Evolutionary conservation across 148 eudicot species (phyloP), one percentile per base, ranked within the genome.

Genomic region (Nepenthes gracilis): DNA sequence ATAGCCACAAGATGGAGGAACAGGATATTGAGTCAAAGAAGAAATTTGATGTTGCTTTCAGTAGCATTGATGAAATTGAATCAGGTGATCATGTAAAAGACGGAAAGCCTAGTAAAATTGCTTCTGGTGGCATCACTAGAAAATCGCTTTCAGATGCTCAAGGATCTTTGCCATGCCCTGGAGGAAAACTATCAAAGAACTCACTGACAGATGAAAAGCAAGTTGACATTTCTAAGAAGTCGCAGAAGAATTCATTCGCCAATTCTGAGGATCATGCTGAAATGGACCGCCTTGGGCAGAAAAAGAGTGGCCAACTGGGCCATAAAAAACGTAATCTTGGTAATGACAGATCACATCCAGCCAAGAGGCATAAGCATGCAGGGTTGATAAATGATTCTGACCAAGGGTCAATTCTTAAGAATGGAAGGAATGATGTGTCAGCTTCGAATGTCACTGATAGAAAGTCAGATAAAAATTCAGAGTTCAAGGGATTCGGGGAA

Each of bases 1-100:
- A 78, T 68, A 74, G 81, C 32, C 63, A 66, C 59, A 78, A 63
- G 58, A 49, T 73, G 50, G 72, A 67, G 72, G 71, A 66, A n/a
- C 53, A 54, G 59, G 59, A 35, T 52, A 57, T 55, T 61, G 75
- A 71, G 64, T 54, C 69, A 60, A 82, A 75, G 74, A 82, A 71
- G 52, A 77, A 75, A 60, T 35, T 58, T 49, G n/a, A 10, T 37
- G 78, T 52, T 56, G 66, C 50, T 34, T 14, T 2, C 48, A 47
- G 34, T 61, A 63, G 52, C 15, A 61, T 45, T 50, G 68, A 73
- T 50, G 69, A 45, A 34, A 43, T 15, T 55, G 67, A 70, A 71
- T 60, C 74, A 32, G 55, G 36, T 57, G 65, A 60, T 63, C 59
- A 38, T 47, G 68, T 49, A 8, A 73, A 68, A 50, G 74, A 64